Percentiles rank a stretch among this genome's conserved stretches.
Conservation (phyloP, 768 basidiomycete genomes). For the Gloeostereum incarnatum region DNA sequence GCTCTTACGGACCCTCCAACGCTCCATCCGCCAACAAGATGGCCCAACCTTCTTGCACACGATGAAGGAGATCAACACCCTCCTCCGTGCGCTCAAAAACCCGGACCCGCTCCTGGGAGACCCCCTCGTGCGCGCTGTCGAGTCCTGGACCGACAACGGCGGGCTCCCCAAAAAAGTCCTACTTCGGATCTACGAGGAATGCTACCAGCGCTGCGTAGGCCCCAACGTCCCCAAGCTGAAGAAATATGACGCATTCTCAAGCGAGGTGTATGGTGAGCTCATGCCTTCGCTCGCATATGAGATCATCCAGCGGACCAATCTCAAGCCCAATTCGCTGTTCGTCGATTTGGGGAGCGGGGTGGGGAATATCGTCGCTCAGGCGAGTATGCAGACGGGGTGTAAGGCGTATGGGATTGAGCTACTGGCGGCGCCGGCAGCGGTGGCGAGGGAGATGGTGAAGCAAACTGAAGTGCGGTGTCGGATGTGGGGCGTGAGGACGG, state of each 20-base stretch:
- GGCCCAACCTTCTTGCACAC: slow-evolving; percentile 64
- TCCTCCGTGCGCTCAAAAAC: slow-evolving; percentile 60
- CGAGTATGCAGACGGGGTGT: slow-evolving; percentile 74
- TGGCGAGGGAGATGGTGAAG: slow-evolving; percentile 67
- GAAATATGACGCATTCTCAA: slow-evolving; percentile 77
- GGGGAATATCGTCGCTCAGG: slow-evolving; percentile 77
- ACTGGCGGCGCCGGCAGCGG: slow-evolving; percentile 65
- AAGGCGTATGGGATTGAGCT: slow-evolving; percentile 72
- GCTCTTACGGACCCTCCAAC: slow-evolving; percentile 53
- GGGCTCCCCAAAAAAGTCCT: slow-evolving; percentile 54
- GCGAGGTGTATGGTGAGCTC: slow-evolving; percentile 85
- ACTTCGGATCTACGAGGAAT: slow-evolving; percentile 78
- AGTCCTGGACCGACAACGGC: slow-evolving; percentile 40
- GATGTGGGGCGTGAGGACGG: slow-evolving; percentile 85
- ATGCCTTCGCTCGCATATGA: slow-evolving; percentile 77
- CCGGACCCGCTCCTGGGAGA: slow-evolving; percentile 41
- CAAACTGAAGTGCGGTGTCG: slow-evolving; percentile 72
- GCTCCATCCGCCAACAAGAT: slow-evolving; percentile 59
- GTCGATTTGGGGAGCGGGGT: slow-evolving; percentile 84
- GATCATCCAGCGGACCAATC: slow-evolving; percentile 44
- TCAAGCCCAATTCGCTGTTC: slow-evolving; percentile 58
- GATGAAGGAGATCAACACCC: slow-evolving; percentile 50
- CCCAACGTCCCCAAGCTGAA: slow-evolving; percentile 77
- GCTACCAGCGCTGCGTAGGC: slow-evolving; percentile 89
- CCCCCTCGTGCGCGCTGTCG: slow-evolving; percentile 34